Percentiles rank a stretch among this genome's conserved stretches.
These are phyloP conservation scores for Anethum foeniculum DNA, from an alignment of 140 eudicot species.

Conservation along the genomic window DNA sequence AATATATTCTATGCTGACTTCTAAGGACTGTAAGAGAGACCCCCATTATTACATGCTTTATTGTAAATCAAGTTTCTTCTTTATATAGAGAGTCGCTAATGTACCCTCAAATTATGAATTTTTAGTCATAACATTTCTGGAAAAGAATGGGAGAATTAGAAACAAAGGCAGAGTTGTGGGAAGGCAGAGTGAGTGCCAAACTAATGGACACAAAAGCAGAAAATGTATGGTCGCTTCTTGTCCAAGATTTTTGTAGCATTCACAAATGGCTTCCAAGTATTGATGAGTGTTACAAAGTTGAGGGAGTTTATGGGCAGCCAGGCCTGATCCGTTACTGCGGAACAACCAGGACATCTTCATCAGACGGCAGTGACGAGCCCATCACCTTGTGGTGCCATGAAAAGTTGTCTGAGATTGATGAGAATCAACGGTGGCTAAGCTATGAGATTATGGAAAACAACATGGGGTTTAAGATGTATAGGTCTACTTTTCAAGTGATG, in stretches of 20 bases:
- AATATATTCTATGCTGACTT: background rate
- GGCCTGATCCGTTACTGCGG: constrained; percentile 57
- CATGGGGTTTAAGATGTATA: constrained; percentile 42
- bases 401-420: constrained; percentile 40
- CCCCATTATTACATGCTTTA: background rate
- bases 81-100: background rate
- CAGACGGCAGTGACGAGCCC: constrained; percentile 9
- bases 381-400: constrained; percentile 46
- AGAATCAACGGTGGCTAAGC: constrained; percentile 22
- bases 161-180: constrained; percentile 35
- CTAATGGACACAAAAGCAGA: constrained; percentile 25
- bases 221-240: constrained; percentile 48
- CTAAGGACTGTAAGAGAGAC: background rate
- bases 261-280: constrained; percentile 55
- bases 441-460: constrained; percentile 59
- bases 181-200: constrained; percentile 36
- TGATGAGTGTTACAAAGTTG: constrained; percentile 38
- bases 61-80: background rate
- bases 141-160: constrained; percentile 28
- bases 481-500: constrained; percentile 33
- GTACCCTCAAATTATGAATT: background rate
- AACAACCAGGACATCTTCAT: constrained; percentile 19
- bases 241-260: constrained; percentile 44
- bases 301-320: constrained; percentile 44
- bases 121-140: background rate